phyloP scores from a whole-genome alignment of 371 early-diverging fungal genomes.

The Apophysomyces variabilis region DNA sequence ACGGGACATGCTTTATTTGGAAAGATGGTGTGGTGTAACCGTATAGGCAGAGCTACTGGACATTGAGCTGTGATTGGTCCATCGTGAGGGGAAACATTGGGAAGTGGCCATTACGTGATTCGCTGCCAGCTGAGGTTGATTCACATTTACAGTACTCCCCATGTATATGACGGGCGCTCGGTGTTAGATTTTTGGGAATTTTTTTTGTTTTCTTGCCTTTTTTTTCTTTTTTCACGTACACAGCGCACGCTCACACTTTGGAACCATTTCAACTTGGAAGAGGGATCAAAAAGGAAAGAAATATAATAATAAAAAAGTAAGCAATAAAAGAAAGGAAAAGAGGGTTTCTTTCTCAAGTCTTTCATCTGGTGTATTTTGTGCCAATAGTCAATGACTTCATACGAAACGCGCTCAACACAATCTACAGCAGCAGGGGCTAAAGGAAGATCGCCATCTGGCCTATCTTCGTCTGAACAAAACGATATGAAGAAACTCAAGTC shows the following conservation, averaged over 20 bases:
- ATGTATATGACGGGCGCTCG: neutral
- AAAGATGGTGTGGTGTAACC: neutral
- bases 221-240: neutral
- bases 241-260: constrained; percentile 9
- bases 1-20: constrained; percentile 4
- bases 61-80: neutral
- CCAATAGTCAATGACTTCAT: constrained; percentile 16
- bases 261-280: constrained; percentile 6
- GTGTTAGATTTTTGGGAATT: constrained; percentile 11
- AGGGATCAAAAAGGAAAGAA: constrained; percentile 3
- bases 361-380: neutral
- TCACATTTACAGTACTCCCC: constrained; percentile 6
- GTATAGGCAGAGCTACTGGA: neutral
- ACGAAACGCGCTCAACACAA: constrained; percentile 15
- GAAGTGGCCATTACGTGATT: constrained; percentile 1
- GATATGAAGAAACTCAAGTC: constrained; percentile 70
- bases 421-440: constrained; percentile 11
- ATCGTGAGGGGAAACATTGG: constrained; percentile 6
- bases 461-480: constrained; percentile 52
- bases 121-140: constrained; percentile 8
- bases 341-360: neutral
- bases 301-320: constrained; percentile 3
- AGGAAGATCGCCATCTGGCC: constrained; percentile 12
- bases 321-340: neutral
- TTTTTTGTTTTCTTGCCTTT: constrained; percentile 11